Evolutionary conservation across 2,329 filamentous ascomycete genomes (phyloP), one percentile per base, ranked within the genome.

Genomic region (Hyphodiscus sp.): DNA sequence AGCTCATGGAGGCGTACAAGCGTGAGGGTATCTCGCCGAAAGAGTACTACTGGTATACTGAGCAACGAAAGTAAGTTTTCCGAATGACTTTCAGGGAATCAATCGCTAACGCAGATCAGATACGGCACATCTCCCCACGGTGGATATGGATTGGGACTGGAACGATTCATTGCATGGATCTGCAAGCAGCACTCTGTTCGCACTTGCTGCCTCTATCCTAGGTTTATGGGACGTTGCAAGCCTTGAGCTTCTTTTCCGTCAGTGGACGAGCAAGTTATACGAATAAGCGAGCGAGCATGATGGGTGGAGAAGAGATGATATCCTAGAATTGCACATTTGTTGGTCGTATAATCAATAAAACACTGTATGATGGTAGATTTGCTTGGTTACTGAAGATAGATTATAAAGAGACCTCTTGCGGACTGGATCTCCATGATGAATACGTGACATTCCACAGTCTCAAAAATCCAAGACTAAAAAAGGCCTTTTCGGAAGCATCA

Each of bases 21-120:
- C 83, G 86, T 58, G 87, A 96, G 73, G 86, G 86, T 42, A 95
- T 97, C 70, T 83, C 89, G 64, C 83, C 91, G 19, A 81, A 81
- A 63, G 85, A 86, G 45, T 97, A 97, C 75, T 97, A 95, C 79
- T 99, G 94, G 94, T 99, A 97, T 76, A 95, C 91, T 30, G 94
- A 68, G 50, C 91, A 96, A 81, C 80, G 91, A 69, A 95, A 94
- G 89, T 91, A 74, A 77, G 86, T 83, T 57, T 56, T 58, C 49
- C 51, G 45, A 19, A 50, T 16, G 8, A 20, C 11, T 33, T 47
- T 15, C 23, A 16, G 10, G 6, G 2, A n/a, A 18, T 18, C 20
- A 19, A 10, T 46, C 23, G 51, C 58, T 53, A 59, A 38, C 23
- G 20, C 42, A 19, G 8, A 45, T 43, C 43, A 90, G 87, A 72